Evolutionary conservation across 805 yeast genomes (phyloP), one percentile per base, ranked within the genome.

Genomic region (Trichomonascus vanleenenianus): DNA sequence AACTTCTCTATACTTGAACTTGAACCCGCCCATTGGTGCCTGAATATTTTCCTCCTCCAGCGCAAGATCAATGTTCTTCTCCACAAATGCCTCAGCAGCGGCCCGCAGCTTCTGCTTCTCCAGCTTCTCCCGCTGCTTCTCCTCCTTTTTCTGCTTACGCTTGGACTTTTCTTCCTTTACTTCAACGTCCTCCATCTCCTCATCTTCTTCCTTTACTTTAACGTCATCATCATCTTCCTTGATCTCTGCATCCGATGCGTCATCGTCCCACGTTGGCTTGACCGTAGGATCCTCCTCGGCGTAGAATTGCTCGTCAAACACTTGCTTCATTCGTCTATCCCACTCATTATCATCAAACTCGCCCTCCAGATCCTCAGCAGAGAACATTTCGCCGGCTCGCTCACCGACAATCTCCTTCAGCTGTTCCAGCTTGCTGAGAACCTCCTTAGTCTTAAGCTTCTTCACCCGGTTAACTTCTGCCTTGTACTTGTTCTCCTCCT

Each of bases 301-400:
- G 56, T 89, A 88, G 60, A 75, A 89, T 47, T 81, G 86, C 41
- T 89, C 96, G 58, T 87, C 77, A 61, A 93, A 93, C 30, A 91
- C 77, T 59, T 84, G 83, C 40, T 83, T 78, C 81, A 93, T 80
- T 50, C 85, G 79, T 47, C 64, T 68, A 62, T 93, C 97, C 97
- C 97, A 93, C 50, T 86, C 95, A 22, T 81, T 76, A 57, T 83
- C 87, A 54, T 85, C 87, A 61, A 86, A 93, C 59, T 93, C 97
- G 42, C 84, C 94, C 36, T 85, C 84, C 50, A 93, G 67, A 54
- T 91, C 73, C 39, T 82, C 74, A 44, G 82, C 83, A 11, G 89
- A 86, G 57, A 89, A 78, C 36, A 78, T 73, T 49, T 81, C 74
- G 1, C 72, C 68, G 25, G 33, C 40, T 34, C 77, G 82, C 49